These are phyloP conservation scores for Colletotrichum sp. DNA, from an alignment of 2,329 filamentous ascomycete genomes.

Conservation along the genomic window DNA sequence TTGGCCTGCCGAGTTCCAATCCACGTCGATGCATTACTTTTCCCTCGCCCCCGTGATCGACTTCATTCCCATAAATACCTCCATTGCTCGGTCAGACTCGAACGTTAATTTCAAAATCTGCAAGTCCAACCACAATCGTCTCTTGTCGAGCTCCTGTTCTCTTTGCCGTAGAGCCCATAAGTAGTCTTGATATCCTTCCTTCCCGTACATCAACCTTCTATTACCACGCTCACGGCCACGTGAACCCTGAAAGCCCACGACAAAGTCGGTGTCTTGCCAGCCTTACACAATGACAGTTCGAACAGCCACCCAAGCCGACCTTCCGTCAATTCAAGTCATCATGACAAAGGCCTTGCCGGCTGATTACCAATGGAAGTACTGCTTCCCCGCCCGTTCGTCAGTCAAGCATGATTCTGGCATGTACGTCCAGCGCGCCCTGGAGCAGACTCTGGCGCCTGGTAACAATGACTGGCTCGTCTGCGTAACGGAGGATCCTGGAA, in stretches of 20 bases:
- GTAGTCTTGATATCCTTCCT: background rate
- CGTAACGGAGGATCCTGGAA: background rate
- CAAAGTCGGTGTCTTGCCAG: background rate
- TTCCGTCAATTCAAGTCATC: background rate
- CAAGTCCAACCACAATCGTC: background rate
- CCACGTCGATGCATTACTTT: background rate
- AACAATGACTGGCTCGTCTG: background rate
- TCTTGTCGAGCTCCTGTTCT: background rate
- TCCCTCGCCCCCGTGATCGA: background rate
- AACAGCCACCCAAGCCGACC: background rate
- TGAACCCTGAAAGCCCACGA: background rate
- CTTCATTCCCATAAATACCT: background rate
- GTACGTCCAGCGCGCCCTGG: background rate
- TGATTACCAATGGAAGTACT: background rate
- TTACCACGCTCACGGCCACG: background rate
- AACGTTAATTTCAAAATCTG: rapidly evolving
- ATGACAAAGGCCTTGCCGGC: background rate
- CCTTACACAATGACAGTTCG: background rate
- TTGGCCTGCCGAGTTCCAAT: too few relatives aligned
- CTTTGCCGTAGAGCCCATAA: background rate
- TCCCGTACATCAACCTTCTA: background rate
- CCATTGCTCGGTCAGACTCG: background rate
- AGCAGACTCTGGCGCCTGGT: background rate
- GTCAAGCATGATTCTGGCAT: background rate
- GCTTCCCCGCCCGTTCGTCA: background rate